Evolutionary conservation across 352 stramenopile species (phyloP).

Genomic region (Phytophthora podocarpi): DNA sequence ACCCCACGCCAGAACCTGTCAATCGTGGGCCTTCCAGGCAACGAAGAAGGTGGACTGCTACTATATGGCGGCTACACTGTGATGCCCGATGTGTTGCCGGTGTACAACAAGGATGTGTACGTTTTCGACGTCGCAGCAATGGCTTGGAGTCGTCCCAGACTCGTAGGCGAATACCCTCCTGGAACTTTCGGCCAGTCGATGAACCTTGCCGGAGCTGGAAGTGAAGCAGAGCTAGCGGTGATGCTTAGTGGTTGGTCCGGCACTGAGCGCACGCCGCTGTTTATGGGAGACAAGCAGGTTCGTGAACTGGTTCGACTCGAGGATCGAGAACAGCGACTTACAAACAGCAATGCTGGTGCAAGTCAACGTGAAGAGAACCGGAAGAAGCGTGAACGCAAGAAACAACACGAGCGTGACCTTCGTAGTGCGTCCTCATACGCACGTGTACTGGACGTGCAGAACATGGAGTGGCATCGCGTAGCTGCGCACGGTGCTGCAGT

Average conservation of each 20-base stretch:
- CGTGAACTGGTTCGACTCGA: constrained; percentile 59
- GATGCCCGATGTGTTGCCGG: constrained; percentile 46
- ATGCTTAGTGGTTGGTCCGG: constrained; percentile 78
- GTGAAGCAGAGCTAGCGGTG: constrained; percentile 59
- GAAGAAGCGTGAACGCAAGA: constrained; percentile 43
- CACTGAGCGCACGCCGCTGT: constrained; percentile 74
- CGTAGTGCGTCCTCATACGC: constrained; percentile 57
- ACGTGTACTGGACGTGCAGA: constrained; percentile 58
- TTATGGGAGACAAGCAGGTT: constrained; percentile 78
- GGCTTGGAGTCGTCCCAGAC: constrained; percentile 67
- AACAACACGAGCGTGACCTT: constrained; percentile 45
- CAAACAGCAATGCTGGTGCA: constrained; percentile 27
- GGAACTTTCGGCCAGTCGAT: constrained; percentile 70
- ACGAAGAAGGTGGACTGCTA: constrained; percentile 39
- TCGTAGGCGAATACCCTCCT: constrained; percentile 72
- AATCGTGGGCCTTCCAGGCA: constrained; percentile 35
- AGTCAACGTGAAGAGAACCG: constrained; percentile 25
- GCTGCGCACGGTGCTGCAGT: constrained; percentile 46
- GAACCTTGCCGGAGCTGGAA: constrained; percentile 15
- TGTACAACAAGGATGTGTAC: constrained; percentile 82
- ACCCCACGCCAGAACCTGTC: constrained; percentile 78
- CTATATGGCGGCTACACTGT: constrained; percentile 86
- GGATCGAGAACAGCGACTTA: constrained; percentile 60
- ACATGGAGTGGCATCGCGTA: constrained; percentile 70
- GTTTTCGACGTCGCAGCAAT: constrained; percentile 60